Conservation (phyloP, 1,284 basidiomycete genomes). For the Malassezia dermatis region DNA sequence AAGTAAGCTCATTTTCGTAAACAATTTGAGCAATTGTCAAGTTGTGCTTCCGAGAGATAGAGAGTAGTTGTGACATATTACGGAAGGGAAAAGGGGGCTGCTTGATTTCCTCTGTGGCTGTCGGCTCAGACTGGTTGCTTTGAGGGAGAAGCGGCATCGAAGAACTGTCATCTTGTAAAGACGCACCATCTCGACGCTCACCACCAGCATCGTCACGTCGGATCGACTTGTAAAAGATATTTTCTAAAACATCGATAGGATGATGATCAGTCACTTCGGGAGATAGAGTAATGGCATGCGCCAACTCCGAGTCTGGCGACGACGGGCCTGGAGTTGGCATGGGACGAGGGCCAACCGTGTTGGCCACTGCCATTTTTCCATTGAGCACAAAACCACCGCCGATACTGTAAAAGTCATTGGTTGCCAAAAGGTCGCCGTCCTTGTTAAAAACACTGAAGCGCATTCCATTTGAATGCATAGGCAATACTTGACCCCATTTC, state of each 20-base stretch:
- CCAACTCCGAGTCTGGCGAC: background rate
- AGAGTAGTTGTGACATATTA: constrained; percentile 65
- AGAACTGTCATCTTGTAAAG: constrained; percentile 2
- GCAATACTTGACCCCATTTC: constrained; percentile 60
- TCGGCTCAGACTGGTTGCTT: background rate
- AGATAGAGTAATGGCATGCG: background rate
- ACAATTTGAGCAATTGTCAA: constrained; percentile 60
- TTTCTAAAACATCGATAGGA: constrained; percentile 65
- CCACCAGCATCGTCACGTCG: constrained; percentile 67
- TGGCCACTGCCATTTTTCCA: constrained; percentile 31
- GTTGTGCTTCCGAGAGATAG: constrained; percentile 70
- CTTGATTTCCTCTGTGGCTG: background rate
- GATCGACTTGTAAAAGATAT: constrained; percentile 92
- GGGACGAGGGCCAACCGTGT: background rate
- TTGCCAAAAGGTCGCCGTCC: constrained; percentile 74
- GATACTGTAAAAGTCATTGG: constrained; percentile 74
- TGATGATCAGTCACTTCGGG: background rate
- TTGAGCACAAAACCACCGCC: constrained; percentile 45
- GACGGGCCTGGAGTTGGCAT: background rate
- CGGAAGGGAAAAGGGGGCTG: constrained; percentile 73
- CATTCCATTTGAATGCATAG: constrained; percentile 58
- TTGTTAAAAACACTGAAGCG: constrained; percentile 74
- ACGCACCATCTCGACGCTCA: constrained; percentile 53
- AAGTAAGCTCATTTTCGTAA: constrained; percentile 73
- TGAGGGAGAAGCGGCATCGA: background rate